Conservation (phyloP, 257 asterid species). For the Cruciata laevipes region DNA sequence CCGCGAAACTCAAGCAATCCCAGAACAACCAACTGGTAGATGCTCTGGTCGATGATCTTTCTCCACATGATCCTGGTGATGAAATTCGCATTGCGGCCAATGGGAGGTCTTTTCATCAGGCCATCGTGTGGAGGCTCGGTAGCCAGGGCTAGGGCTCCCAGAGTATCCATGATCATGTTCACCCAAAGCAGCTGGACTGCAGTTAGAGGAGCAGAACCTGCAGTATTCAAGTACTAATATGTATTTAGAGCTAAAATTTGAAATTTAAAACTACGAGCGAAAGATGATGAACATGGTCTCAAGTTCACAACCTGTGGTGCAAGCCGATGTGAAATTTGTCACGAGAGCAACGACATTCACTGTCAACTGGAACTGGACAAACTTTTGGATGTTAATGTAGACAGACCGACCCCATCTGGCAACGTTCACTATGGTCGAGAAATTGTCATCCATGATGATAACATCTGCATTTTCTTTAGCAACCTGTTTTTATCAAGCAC, state of each 20-base stretch:
- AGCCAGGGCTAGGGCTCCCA: slow-evolving; percentile 85
- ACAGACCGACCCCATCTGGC: slow-evolving; percentile 88
- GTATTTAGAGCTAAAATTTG: background rate
- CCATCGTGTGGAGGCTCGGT: slow-evolving; percentile 81
- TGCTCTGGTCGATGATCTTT: slow-evolving; percentile 72
- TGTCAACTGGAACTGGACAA: slow-evolving; percentile 80
- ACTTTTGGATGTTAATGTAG: slow-evolving; percentile 77
- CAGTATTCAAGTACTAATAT: background rate
- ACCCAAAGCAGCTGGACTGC: slow-evolving; percentile 92
- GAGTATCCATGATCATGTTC: slow-evolving; percentile 88
- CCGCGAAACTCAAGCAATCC: slow-evolving; percentile 50
- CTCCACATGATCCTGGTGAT: slow-evolving; percentile 80
- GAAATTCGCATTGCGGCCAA: slow-evolving; percentile 48
- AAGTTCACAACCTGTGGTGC: slow-evolving; percentile 47
- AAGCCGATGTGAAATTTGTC: slow-evolving; percentile 62
- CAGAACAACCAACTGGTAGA: slow-evolving; percentile 57
- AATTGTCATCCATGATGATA: slow-evolving; percentile 72
- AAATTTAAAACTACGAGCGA: background rate
- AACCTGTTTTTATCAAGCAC: slow-evolving; percentile 31
- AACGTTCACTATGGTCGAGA: slow-evolving; percentile 56
- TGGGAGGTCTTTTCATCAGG: slow-evolving; percentile 61
- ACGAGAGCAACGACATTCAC: slow-evolving; percentile 70
- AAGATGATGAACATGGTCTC: background rate
- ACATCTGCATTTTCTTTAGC: slow-evolving; percentile 83
- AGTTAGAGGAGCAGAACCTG: slow-evolving; percentile 87